phyloP scores from a whole-genome alignment of 2,329 filamentous ascomycete species.

The Diaporthe citri region DNA sequence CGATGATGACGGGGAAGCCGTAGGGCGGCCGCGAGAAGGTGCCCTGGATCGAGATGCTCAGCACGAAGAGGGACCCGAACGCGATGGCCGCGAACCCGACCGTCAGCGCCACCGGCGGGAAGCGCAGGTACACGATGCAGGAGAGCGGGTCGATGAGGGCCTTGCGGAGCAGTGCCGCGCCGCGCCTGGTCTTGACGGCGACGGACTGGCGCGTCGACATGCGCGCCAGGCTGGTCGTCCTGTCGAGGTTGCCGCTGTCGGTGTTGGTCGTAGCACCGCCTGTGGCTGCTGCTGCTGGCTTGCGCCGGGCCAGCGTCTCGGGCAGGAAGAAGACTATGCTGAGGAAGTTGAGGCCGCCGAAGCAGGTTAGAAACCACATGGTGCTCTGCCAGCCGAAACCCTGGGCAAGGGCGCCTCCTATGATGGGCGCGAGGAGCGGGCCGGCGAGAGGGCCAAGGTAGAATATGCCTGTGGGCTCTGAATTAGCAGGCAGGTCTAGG shows the following conservation, averaged over 20 bases:
- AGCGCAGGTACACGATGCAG: slow-evolving; percentile 78
- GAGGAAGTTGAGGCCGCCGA: slow-evolving; percentile 70
- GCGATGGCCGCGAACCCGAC: slow-evolving; percentile 82
- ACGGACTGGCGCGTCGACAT: slow-evolving; percentile 74
- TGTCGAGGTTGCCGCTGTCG: slow-evolving; percentile 8
- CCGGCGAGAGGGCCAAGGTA: slow-evolving; percentile 84
- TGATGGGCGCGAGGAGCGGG: slow-evolving; percentile 80
- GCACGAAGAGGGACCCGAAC: slow-evolving; percentile 80
- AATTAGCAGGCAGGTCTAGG: background rate
- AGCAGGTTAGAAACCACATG: slow-evolving; percentile 82
- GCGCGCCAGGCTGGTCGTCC: slow-evolving; percentile 53
- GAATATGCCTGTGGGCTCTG: slow-evolving; percentile 61
- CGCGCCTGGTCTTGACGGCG: slow-evolving; percentile 66
- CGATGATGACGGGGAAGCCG: slow-evolving; percentile 73
- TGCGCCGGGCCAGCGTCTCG: slow-evolving; percentile 68
- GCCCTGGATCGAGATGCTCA: slow-evolving; percentile 82
- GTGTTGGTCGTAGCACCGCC: slow-evolving; percentile 1
- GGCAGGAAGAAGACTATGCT: slow-evolving; percentile 73
- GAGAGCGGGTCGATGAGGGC: slow-evolving; percentile 79
- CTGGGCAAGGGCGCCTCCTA: slow-evolving; percentile 80
- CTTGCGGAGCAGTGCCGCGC: slow-evolving; percentile 66
- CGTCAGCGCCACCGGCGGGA: slow-evolving; percentile 79
- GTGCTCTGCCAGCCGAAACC: slow-evolving; percentile 80
- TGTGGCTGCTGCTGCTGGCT: slow-evolving; percentile 35
- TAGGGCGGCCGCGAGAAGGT: slow-evolving; percentile 78